A percentile compares a stretch with the other conserved stretches of the same genome.
These are phyloP conservation scores for Colletotrichum sp. DNA, from an alignment of 2,329 filamentous ascomycete species.

Conservation along the genomic window DNA sequence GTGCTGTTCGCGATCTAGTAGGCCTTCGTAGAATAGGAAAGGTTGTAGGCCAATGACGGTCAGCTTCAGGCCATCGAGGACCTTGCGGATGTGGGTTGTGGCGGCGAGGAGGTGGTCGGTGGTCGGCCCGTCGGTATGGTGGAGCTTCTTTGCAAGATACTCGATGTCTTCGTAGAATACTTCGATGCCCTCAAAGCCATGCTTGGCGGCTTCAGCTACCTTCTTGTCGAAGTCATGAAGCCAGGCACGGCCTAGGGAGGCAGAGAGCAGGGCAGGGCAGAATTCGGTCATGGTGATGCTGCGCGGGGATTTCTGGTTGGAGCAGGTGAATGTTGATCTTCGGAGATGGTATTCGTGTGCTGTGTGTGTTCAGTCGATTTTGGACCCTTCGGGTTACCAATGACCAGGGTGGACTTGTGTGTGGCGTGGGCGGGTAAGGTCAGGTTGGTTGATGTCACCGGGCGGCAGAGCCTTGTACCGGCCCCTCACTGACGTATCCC, in stretches of 20 bases:
- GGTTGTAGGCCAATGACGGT: slow-evolving; percentile 73
- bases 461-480: background rate
- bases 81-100: slow-evolving; percentile 56
- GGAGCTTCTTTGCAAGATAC: slow-evolving; percentile 55
- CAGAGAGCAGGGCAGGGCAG: background rate
- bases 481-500: background rate
- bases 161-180: slow-evolving; percentile 79
- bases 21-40: slow-evolving; percentile 78
- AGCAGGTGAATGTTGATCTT: background rate
- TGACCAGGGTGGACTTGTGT: background rate
- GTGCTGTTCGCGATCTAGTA: slow-evolving; percentile 66
- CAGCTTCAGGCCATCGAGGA: slow-evolving; percentile 61
- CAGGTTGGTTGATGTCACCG: background rate
- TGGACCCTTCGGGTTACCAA: background rate
- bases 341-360: background rate
- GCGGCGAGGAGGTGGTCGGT: slow-evolving; percentile 57
- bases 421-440: background rate
- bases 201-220: background rate
- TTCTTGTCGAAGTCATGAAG: background rate
- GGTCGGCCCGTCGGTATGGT: slow-evolving; percentile 35
- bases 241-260: slow-evolving; percentile 29
- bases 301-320: background rate
- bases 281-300: background rate
- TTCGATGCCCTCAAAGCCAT: slow-evolving; percentile 70
- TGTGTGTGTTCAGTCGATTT: background rate